These are phyloP conservation scores for Ustilago sp. DNA, from an alignment of 1,284 basidiomycete genomes.

Conservation along the genomic window DNA sequence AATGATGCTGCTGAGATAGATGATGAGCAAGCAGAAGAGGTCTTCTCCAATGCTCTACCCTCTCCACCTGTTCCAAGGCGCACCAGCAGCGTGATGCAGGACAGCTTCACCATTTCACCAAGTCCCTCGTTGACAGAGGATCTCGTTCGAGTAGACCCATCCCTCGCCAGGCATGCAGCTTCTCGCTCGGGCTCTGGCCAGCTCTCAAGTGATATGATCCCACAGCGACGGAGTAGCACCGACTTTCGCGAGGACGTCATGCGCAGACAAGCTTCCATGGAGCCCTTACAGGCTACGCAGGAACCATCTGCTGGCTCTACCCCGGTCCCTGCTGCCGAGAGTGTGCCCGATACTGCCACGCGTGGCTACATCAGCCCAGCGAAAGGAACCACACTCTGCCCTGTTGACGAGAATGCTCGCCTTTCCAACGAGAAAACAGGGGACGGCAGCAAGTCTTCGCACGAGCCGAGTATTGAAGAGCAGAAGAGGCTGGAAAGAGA, in stretches of 20 bases:
- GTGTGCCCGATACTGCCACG: neutral
- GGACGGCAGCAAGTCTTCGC: conserved; percentile 6
- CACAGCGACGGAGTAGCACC: conserved; percentile 29
- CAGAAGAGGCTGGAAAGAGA: conserved; percentile 43
- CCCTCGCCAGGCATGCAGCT: conserved; percentile 7
- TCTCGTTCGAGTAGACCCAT: conserved; percentile 1
- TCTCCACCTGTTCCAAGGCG: conserved; percentile 45
- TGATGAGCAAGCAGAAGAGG: conserved; percentile 6
- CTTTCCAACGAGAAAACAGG: conserved; percentile 2
- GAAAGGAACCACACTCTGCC: conserved; percentile 12
- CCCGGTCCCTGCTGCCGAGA: neutral
- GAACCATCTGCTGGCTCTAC: neutral
- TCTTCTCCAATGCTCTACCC: conserved; percentile 32
- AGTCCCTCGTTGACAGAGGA: conserved; percentile 24
- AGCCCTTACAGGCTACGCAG: neutral
- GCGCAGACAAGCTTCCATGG: conserved; percentile 4
- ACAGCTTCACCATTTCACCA: conserved; percentile 29
- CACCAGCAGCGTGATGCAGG: conserved; percentile 38
- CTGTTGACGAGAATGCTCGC: conserved; percentile 14
- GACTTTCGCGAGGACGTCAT: conserved; percentile 21
- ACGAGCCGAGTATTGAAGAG: conserved; percentile 37
- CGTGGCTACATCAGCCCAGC: conserved; percentile 12
- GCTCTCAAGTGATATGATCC: conserved; percentile 11
- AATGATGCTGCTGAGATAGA: neutral
- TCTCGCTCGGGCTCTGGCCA: conserved; percentile 24